Percentiles rank a stretch among this genome's conserved stretches.
These are phyloP conservation scores for Penicillium sp. DNA, from an alignment of 2,329 filamentous ascomycete species.

Conservation along the genomic window DNA sequence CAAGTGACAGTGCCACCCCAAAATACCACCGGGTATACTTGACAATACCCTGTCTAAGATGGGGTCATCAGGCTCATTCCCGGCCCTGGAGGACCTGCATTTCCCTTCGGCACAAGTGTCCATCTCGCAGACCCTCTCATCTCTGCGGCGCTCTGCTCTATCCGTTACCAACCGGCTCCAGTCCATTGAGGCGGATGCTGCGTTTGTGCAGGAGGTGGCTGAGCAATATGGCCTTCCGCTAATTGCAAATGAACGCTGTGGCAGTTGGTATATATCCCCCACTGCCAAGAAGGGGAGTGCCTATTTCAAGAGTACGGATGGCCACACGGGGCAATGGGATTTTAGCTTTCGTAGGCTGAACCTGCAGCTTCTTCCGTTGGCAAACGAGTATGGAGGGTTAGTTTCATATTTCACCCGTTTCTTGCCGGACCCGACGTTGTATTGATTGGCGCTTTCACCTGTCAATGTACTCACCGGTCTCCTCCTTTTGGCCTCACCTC, in stretches of 20 bases:
- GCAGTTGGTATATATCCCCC: constrained; percentile 86
- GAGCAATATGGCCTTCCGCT: constrained; percentile 61
- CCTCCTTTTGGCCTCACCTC: background rate
- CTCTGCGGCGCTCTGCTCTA: constrained; percentile 73
- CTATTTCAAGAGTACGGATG: constrained; percentile 98
- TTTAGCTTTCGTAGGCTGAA: constrained; percentile 87
- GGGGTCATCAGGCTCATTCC: constrained; percentile 30
- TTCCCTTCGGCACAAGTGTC: constrained; percentile 60
- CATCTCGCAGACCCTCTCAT: constrained; percentile 67
- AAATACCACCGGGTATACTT: constrained; percentile 5
- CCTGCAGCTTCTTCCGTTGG: constrained; percentile 70
- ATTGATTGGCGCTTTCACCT: background rate
- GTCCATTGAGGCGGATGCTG: constrained; percentile 75
- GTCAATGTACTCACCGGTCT: background rate
- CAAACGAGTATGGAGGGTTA: constrained; percentile 67
- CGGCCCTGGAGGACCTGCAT: constrained; percentile 48
- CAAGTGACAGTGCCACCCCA: constrained; percentile 4
- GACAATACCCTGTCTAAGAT: constrained; percentile 17
- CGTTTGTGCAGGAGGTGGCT: constrained; percentile 66
- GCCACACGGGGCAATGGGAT: constrained; percentile 85
- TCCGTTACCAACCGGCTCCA: constrained; percentile 77
- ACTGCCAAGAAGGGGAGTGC: constrained; percentile 67
- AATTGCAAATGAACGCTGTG: constrained; percentile 91
- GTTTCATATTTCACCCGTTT: constrained; percentile 27
- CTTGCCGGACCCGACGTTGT: background rate